Percentiles rank a stretch among this genome's conserved stretches.
Evolutionary conservation across 2,329 filamentous ascomycete genomes (phyloP).

Genomic region (Curvularia sp.): DNA sequence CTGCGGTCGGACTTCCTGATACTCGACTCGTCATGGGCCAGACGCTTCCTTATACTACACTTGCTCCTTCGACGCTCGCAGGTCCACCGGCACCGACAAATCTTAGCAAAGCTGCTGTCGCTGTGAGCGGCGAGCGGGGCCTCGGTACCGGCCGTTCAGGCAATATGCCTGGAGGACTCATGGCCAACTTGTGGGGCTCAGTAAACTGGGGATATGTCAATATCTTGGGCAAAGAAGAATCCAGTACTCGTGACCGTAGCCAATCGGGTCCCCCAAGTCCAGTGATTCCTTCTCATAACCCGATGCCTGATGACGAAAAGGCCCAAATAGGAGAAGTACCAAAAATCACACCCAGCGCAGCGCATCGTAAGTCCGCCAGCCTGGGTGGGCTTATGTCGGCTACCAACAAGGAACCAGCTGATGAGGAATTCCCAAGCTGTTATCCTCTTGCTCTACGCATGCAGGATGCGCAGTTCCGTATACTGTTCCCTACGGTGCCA

Average conservation of each 20-base stretch:
- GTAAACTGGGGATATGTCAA: slow-evolving; percentile 79
- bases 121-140: slow-evolving; percentile 78
- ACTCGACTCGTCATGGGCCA: slow-evolving; percentile 47
- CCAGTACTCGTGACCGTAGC: slow-evolving; percentile 37
- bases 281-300: slow-evolving; percentile 27
- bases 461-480: slow-evolving; percentile 91
- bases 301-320: slow-evolving; percentile 32
- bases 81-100: slow-evolving; percentile 84
- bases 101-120: slow-evolving; percentile 83
- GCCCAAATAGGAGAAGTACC: slow-evolving; percentile 19
- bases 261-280: slow-evolving; percentile 48
- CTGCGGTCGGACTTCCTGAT: slow-evolving; percentile 47
- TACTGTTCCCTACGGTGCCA: slow-evolving; percentile 83
- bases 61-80: slow-evolving; percentile 83
- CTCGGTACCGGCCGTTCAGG: slow-evolving; percentile 68
- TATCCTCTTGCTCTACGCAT: slow-evolving; percentile 84
- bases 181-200: slow-evolving; percentile 94
- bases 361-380: slow-evolving; percentile 65
- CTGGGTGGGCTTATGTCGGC: slow-evolving; percentile 52
- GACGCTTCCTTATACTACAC: slow-evolving; percentile 65
- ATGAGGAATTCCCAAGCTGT: slow-evolving; percentile 67
- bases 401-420: slow-evolving; percentile 23
- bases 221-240: slow-evolving; percentile 62
- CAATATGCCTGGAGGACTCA: slow-evolving; percentile 79
- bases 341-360: slow-evolving; percentile 20